Evolutionary conservation across 2,329 filamentous ascomycete species (phyloP).

Genomic region (Nemania diffusa): DNA sequence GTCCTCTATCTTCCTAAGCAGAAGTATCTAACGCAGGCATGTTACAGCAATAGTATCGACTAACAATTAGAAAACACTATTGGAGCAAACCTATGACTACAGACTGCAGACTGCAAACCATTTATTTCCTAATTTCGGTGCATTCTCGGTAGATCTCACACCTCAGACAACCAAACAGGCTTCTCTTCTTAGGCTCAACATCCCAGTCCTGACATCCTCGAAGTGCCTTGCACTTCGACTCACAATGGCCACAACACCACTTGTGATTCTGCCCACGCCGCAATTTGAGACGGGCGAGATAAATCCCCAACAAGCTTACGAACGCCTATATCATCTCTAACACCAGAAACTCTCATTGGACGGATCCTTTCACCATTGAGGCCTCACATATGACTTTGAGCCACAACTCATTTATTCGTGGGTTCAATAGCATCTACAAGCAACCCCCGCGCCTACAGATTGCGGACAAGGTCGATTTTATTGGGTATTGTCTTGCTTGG

Average conservation of each 20-base stretch:
- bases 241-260: constrained; percentile 21
- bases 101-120: no score
- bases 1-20: no score
- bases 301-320: constrained; percentile 34
- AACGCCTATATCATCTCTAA: background rate
- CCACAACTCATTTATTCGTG: constrained; percentile 43
- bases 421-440: constrained; percentile 43
- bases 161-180: background rate
- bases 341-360: constrained; percentile 41
- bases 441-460: constrained; percentile 32
- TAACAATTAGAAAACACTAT: background rate
- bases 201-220: background rate
- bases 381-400: constrained; percentile 41
- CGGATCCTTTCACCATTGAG: constrained; percentile 39
- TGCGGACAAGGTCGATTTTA: constrained; percentile 39
- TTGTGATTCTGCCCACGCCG: constrained; percentile 35
- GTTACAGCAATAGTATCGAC: background rate
- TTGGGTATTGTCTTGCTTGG: constrained; percentile 40
- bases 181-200: background rate
- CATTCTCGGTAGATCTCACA: no score
- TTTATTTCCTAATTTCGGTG: background rate
- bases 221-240: background rate
- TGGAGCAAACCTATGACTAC: no score
- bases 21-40: background rate
- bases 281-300: constrained; percentile 53